These are phyloP conservation scores for Lasiodiplodia gonubiensis DNA, from an alignment of 2,329 filamentous ascomycete species.

Conservation along the genomic window DNA sequence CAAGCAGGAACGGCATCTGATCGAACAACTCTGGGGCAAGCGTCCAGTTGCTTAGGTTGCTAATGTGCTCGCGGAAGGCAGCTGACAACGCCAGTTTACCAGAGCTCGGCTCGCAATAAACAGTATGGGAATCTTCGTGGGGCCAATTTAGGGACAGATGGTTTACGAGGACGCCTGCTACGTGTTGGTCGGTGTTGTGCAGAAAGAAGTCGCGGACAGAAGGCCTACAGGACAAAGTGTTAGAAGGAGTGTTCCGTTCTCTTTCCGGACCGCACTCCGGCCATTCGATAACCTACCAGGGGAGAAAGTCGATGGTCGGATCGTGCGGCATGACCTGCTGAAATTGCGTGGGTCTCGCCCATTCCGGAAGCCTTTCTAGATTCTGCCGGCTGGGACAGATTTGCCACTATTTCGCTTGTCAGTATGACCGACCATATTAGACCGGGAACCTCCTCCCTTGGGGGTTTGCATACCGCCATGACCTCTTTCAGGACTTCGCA, in stretches of 20 bases:
- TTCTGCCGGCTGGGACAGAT: constrained; percentile 28
- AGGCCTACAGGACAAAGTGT: constrained; percentile 17
- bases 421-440: background rate
- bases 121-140: constrained; percentile 24
- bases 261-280: background rate
- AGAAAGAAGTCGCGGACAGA: constrained; percentile 27
- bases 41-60: constrained; percentile 39
- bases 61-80: constrained; percentile 37
- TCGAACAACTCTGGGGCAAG: constrained; percentile 34
- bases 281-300: constrained; percentile 9
- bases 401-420: constrained; percentile 26
- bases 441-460: background rate
- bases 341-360: constrained; percentile 23
- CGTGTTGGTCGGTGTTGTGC: constrained; percentile 26
- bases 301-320: constrained; percentile 26
- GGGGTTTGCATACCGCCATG: constrained; percentile 9
- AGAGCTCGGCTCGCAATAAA: constrained; percentile 23
- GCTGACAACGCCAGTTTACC: constrained; percentile 17
- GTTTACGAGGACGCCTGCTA: constrained; percentile 18
- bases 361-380: constrained; percentile 26
- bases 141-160: constrained; percentile 23
- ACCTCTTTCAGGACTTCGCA: constrained; percentile 21
- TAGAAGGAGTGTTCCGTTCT: background rate
- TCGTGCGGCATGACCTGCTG: constrained; percentile 29
- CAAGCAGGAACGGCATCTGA: constrained; percentile 33